Base-by-base conservation (phyloP, 352 stramenopile species). In the Pythium brassicae region DNA sequence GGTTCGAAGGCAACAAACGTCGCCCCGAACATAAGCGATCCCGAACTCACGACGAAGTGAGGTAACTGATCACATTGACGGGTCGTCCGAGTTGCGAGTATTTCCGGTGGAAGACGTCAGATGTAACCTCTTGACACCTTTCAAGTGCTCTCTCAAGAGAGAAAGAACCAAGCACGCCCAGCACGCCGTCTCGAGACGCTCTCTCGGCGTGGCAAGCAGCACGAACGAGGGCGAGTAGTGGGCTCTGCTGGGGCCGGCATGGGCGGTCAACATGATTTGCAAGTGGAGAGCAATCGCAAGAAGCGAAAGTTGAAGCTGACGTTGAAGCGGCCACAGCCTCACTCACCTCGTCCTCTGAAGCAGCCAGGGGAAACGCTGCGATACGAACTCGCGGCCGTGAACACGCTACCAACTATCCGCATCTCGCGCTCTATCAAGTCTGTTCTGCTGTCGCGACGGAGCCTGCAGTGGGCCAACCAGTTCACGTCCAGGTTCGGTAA, bases 381-480 rank as follows among this genome's bases (percentile, higher is more conserved):
- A 25, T 60, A 53, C 20, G 54, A 60, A 44, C 27, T 60, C 20
- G 29, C 52, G 12, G 45, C 44, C 19, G 46, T 53, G 5, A 20
- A 53, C n/a, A 23, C 43, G 19, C 54, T 60, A 23, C 54, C 44
- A 6, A 53, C 45, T 1, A 53, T 60, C 44, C 27, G 52, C 45
- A 44, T 60, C 32, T 25, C 29, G 14, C 37, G 32, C 22, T 60
- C 54, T 1, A 7, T 60, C 46, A 52, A 60, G 44, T 53, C 54
- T 14, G 54, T 51, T 25, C 12, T 60, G 12, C 19, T 34, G 20
- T 26, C 43, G 7, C 15, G 22, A 19, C 35, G 44, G 3, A 22
- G 32, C 20, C 27, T 53, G n/a, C 8, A n/a, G 27, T 27, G 32
- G 1, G 14, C 37, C 19, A 47, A 47, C 17, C 9, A 9, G 9